phyloP scores from a whole-genome alignment of 2,329 filamentous ascomycete genomes.

The Aspergillus sclerotialis region DNA sequence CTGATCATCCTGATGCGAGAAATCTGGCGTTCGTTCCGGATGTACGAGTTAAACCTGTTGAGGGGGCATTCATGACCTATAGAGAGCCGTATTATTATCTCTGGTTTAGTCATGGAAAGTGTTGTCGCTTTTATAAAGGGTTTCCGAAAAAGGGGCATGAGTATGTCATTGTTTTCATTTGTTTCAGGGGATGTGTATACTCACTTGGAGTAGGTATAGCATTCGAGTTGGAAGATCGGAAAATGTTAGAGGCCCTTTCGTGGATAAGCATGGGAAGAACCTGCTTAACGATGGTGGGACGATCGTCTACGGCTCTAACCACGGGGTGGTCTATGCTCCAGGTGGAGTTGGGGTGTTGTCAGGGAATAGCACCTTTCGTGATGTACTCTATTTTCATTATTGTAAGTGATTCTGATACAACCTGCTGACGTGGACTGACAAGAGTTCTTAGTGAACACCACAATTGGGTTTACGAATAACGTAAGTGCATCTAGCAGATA shows the following conservation, averaged over 20 bases:
- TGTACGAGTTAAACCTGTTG: constrained; percentile 17
- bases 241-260: constrained; percentile 26
- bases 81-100: constrained; percentile 29
- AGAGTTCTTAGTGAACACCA: constrained; percentile 23
- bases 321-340: constrained; percentile 32
- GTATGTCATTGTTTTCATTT: constrained; percentile 13
- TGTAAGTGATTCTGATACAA: constrained; percentile 12
- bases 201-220: constrained; percentile 17
- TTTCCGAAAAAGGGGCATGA: constrained; percentile 24
- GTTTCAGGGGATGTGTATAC: background rate
- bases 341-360: constrained; percentile 29
- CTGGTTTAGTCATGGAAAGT: constrained; percentile 35
- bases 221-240: constrained; percentile 31
- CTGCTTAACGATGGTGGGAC: constrained; percentile 28
- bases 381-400: constrained; percentile 36
- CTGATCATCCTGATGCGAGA: constrained; percentile 14
- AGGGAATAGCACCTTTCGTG: constrained; percentile 15
- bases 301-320: constrained; percentile 31
- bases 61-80: constrained; percentile 32
- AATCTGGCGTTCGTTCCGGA: constrained; percentile 21
- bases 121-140: constrained; percentile 22
- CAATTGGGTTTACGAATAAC: constrained; percentile 18
- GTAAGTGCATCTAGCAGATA: constrained; percentile 17
- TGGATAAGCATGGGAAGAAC: constrained; percentile 20
- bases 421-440: background rate